Evolutionary conservation across 2,329 filamentous ascomycete species (phyloP).

Genomic region (Nemania serpens): DNA sequence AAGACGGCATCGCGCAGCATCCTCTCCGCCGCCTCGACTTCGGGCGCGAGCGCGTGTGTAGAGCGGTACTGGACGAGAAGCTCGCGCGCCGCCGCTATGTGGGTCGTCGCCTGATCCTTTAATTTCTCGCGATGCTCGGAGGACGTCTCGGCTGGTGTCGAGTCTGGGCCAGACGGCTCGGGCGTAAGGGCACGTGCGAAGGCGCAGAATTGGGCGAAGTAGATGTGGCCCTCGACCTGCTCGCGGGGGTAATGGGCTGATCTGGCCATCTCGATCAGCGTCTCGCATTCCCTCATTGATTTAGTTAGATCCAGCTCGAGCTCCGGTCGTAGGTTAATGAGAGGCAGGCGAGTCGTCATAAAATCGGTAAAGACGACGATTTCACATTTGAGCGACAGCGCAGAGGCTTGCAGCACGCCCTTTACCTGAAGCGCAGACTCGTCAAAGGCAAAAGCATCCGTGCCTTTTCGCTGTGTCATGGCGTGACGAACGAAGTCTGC

Average conservation of each 20-base stretch:
- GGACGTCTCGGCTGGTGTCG: not conserved
- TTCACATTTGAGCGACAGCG: constrained; percentile 55
- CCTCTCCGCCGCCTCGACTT: constrained; percentile 51
- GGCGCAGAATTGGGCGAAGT: constrained; percentile 53
- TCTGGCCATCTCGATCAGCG: constrained; percentile 47
- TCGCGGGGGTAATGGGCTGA: constrained; percentile 46
- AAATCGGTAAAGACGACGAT: constrained; percentile 52
- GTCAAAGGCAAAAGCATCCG: constrained; percentile 43
- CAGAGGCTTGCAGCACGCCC: constrained; percentile 47
- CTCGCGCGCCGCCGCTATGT: constrained; percentile 23
- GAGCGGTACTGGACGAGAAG: constrained; percentile 19
- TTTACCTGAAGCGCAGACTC: constrained; percentile 45
- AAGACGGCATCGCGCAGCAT: constrained; percentile 54
- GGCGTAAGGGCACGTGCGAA: constrained; percentile 43
- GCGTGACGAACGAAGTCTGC: constrained; percentile 50
- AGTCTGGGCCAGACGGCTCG: not conserved
- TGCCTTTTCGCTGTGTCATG: constrained; percentile 38
- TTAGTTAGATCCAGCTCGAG: constrained; percentile 36
- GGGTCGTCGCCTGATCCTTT: constrained; percentile 21
- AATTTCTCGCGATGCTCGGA: constrained; percentile 5
- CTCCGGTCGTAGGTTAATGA: constrained; percentile 4
- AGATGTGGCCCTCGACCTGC: constrained; percentile 56
- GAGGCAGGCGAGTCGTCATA: constrained; percentile 23
- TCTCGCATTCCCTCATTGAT: constrained; percentile 46
- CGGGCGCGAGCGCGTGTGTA: constrained; percentile 41